Percentiles rank a stretch among this genome's conserved stretches.
phyloP scores from a whole-genome alignment of 306 rosid species.

The Quercus dentata region DNA sequence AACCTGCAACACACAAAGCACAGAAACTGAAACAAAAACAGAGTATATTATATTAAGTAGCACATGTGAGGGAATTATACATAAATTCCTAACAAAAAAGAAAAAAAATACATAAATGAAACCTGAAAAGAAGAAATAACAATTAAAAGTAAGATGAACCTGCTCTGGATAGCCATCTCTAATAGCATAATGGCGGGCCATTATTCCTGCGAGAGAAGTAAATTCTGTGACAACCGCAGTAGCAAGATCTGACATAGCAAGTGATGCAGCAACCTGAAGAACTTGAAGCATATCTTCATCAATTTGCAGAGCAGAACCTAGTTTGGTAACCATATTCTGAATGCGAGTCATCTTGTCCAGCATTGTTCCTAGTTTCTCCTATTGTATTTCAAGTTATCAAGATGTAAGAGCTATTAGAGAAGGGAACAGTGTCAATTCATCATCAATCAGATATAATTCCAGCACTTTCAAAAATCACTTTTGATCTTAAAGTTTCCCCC shows the following conservation, averaged over 20 bases:
- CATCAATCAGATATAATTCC: not conserved
- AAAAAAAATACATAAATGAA: not conserved
- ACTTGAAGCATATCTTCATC: slow-evolving; percentile 43
- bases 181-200: slow-evolving; percentile 95
- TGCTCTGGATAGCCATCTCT: slow-evolving; percentile 86
- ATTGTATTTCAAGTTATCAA: slow-evolving; percentile 30
- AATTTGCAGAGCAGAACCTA: slow-evolving; percentile 52
- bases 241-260: slow-evolving; percentile 97
- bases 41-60: slow-evolving; percentile 1
- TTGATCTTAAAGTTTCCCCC: not conserved
- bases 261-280: slow-evolving; percentile 74
- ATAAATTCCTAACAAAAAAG: not conserved
- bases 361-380: slow-evolving; percentile 97
- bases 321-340: slow-evolving; percentile 49
- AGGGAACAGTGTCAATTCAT: slow-evolving; percentile 10
- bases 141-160: slow-evolving; percentile 41
- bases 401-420: slow-evolving; percentile 19
- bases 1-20: slow-evolving; percentile 43
- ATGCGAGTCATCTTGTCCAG: slow-evolving; percentile 85
- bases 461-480: not conserved
- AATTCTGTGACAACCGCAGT: slow-evolving; percentile 95
- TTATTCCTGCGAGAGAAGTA: slow-evolving; percentile 91
- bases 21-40: slow-evolving; percentile 3
- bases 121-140: slow-evolving; percentile 7
- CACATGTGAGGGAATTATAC: not conserved